phyloP scores from a whole-genome alignment of 2,329 filamentous ascomycete genomes.

The Beauveria asiatica region DNA sequence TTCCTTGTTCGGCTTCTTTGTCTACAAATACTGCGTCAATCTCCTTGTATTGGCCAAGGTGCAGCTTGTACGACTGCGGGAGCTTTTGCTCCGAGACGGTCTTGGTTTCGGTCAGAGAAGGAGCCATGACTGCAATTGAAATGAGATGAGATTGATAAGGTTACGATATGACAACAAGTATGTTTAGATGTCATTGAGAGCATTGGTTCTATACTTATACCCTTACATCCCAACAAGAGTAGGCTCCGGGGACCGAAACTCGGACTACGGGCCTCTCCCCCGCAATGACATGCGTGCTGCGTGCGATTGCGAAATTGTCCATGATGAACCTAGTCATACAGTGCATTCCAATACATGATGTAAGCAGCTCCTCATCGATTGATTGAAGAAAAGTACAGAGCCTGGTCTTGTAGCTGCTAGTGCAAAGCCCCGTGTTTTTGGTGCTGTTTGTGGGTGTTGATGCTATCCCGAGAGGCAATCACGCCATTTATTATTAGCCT shows the following conservation, averaged over 20 bases:
- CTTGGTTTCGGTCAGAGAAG: slow-evolving; percentile 8
- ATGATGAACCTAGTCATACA: not conserved
- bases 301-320: slow-evolving; percentile 7
- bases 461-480: slow-evolving; percentile 9
- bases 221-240: not conserved
- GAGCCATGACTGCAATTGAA: slow-evolving; percentile 5
- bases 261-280: not conserved
- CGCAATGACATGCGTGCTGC: slow-evolving; percentile 8
- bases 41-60: slow-evolving; percentile 24
- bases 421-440: not conserved
- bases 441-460: slow-evolving; percentile 1
- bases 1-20: slow-evolving; percentile 21
- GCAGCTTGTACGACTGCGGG: slow-evolving; percentile 16
- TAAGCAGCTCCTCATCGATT: not conserved
- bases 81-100: not conserved
- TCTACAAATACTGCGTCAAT: slow-evolving; percentile 20
- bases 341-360: not conserved
- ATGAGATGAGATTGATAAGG: not conserved
- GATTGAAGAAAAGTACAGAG: not conserved
- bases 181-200: not conserved
- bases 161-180: not conserved
- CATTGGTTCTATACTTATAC: not conserved
- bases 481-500: slow-evolving; percentile 10
- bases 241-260: not conserved
- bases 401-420: not conserved